These are phyloP conservation scores for Mallotus repandus DNA, from an alignment of 441 rosid species.

Conservation along the genomic window DNA sequence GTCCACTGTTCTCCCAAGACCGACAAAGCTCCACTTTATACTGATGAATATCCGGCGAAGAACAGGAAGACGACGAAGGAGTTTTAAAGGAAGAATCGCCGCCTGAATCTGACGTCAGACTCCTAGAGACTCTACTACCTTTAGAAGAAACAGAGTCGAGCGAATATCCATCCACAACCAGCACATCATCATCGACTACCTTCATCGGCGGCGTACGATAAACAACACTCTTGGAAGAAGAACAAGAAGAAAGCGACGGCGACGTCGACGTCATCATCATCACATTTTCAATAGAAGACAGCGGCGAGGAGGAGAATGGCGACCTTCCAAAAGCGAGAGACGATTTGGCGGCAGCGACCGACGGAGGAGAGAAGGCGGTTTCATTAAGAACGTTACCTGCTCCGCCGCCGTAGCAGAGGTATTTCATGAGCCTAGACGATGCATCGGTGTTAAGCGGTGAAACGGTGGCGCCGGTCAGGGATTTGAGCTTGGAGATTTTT, in stretches of 20 bases:
- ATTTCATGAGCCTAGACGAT: too few species aligned
- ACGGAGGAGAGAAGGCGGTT: too few species aligned
- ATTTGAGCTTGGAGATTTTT: too few species aligned
- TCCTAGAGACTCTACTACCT: slow-evolving; percentile 17
- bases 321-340: slow-evolving; percentile 8
- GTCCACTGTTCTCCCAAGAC: slow-evolving; percentile 46
- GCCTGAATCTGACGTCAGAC: slow-evolving; percentile 3
- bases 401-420: too few species aligned
- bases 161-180: slow-evolving; percentile 64
- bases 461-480: too few species aligned
- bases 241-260: slow-evolving; percentile 12
- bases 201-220: slow-evolving; percentile 22
- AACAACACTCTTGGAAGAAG: background rate
- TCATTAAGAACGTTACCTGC: too few species aligned
- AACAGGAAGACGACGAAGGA: too few species aligned
- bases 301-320: slow-evolving; percentile 32
- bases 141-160: slow-evolving; percentile 28
- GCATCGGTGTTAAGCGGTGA: too few species aligned
- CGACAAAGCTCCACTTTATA: slow-evolving; percentile 37
- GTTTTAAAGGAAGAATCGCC: slow-evolving; percentile 6
- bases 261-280: slow-evolving; percentile 24
- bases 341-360: too few species aligned
- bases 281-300: slow-evolving; percentile 11
- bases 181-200: slow-evolving; percentile 45
- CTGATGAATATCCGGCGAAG: background rate